Evolutionary conservation across 1,139 yeast species (phyloP).

Genomic region (Pichia sp.): DNA sequence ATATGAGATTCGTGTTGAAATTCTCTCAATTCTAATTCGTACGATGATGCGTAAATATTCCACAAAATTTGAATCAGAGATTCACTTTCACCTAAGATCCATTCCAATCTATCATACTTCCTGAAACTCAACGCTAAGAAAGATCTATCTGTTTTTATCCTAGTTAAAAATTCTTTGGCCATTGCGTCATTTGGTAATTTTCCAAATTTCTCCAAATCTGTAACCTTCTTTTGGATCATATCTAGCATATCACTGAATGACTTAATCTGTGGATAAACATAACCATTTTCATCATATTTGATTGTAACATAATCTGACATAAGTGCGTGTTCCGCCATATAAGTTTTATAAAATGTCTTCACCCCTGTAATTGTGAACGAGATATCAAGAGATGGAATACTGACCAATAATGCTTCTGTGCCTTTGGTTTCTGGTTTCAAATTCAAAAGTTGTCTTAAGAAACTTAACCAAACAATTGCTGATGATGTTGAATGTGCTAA

Average conservation of each 20-base stretch:
- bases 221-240: conserved; percentile 7
- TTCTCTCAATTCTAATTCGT: conserved; percentile 60
- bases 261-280: conserved; percentile 35
- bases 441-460: conserved; percentile 47
- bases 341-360: conserved; percentile 10
- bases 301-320: conserved; percentile 17
- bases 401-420: conserved; percentile 34
- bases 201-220: conserved; percentile 1
- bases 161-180: conserved; percentile 27
- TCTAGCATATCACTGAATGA: conserved; percentile 38
- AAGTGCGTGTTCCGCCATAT: not conserved
- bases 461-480: conserved; percentile 62
- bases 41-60: conserved; percentile 39
- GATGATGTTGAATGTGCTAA: conserved; percentile 51
- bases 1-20: conserved; percentile 43
- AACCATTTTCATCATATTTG: conserved; percentile 34
- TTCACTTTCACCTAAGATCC: conserved; percentile 60
- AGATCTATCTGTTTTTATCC: conserved; percentile 25
- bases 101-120: conserved; percentile 72
- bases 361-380: conserved; percentile 40
- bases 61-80: conserved; percentile 45
- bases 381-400: conserved; percentile 51
- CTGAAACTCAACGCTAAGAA: conserved; percentile 51
- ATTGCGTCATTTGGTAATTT: conserved; percentile 12
- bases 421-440: conserved; percentile 6